Evolutionary conservation across 176 grass and related monocot genomes (phyloP).

Genomic region (Puccinellia tenuiflora): DNA sequence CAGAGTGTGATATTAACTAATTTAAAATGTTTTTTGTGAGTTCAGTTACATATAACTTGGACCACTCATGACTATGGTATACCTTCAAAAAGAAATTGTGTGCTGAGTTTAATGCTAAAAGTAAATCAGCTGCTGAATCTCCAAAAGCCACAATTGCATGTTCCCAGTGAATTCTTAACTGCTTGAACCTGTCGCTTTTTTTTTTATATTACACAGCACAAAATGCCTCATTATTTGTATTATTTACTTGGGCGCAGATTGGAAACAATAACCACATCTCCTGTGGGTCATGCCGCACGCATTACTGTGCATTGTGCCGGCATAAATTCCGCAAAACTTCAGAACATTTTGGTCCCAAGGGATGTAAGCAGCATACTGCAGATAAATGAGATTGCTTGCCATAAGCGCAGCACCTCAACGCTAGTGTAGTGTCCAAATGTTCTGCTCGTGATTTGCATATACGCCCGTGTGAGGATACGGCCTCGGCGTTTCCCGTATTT

Average conservation of each 20-base stretch:
- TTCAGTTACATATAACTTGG: not conserved
- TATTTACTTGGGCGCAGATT: not conserved
- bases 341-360: conserved; percentile 56
- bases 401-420: not conserved
- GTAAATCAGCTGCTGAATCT: not conserved
- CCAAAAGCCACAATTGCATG: not conserved
- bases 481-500: not conserved
- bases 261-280: conserved; percentile 14
- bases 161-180: not conserved
- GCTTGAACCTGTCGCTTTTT: not conserved
- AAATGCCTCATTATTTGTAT: not conserved
- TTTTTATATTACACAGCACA: not conserved
- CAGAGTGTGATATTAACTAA: not conserved
- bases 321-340: conserved; percentile 31
- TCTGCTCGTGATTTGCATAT: not conserved
- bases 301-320: not conserved
- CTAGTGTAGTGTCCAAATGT: not conserved
- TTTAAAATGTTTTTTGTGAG: not conserved
- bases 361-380: conserved; percentile 64
- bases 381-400: conserved; percentile 22
- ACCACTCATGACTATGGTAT: not conserved
- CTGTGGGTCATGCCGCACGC: not conserved
- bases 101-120: not conserved
- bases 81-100: not conserved
- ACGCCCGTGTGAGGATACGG: not conserved